Percentiles rank a stretch among this genome's conserved stretches.
phyloP scores from a whole-genome alignment of 768 basidiomycete genomes.

The Rhizopogon sp. region DNA sequence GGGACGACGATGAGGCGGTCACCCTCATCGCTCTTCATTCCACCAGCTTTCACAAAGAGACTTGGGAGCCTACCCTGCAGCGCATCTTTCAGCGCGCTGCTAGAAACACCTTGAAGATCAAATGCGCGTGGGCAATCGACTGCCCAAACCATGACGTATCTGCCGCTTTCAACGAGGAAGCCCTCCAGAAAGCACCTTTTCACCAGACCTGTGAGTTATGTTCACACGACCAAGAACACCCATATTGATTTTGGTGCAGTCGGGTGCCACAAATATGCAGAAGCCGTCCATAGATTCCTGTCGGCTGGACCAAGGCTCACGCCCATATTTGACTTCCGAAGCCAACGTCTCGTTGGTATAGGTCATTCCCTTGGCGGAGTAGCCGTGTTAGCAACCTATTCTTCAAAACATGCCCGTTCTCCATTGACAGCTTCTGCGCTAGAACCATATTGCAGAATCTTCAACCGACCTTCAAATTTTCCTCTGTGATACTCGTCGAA shows the following conservation, averaged over 20 bases:
- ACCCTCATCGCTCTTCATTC: constrained; percentile 63
- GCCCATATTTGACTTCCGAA: constrained; percentile 41
- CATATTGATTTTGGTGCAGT: constrained; percentile 31
- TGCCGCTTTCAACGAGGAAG: constrained; percentile 45
- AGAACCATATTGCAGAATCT: constrained; percentile 53
- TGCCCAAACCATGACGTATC: constrained; percentile 72
- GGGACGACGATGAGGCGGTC: constrained; percentile 36
- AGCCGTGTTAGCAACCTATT: constrained; percentile 42
- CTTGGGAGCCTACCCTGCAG: constrained; percentile 59
- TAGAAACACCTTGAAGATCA: constrained; percentile 12
- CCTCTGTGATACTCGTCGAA: constrained; percentile 54
- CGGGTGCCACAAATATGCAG: constrained; percentile 60
- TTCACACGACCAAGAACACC: neutral
- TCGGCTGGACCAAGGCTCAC: constrained; percentile 33
- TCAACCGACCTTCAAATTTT: constrained; percentile 40
- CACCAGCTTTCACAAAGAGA: constrained; percentile 73
- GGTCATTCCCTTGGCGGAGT: constrained; percentile 69
- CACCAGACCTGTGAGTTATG: constrained; percentile 39
- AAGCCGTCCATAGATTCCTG: constrained; percentile 54
- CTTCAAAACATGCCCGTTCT: neutral
- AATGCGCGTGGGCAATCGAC: constrained; percentile 58
- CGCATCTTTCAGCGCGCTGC: constrained; percentile 35
- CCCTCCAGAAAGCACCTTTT: constrained; percentile 39
- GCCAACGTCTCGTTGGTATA: constrained; percentile 52
- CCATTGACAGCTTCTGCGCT: constrained; percentile 1